Evolutionary conservation across 2,329 filamentous ascomycete species (phyloP).

Genomic region (Leptographium radiaticola): DNA sequence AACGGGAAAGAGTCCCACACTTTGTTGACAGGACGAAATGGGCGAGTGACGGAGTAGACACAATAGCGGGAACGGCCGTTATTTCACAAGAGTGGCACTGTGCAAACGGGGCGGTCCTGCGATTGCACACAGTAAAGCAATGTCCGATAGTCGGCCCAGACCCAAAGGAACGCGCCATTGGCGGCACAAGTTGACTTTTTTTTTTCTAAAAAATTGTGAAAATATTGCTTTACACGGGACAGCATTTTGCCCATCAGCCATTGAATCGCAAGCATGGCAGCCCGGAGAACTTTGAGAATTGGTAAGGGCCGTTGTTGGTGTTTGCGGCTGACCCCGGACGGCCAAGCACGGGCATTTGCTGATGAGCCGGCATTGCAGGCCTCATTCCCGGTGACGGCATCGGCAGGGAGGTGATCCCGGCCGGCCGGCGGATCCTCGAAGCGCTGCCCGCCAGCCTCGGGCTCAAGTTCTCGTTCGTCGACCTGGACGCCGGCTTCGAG

Average conservation of each 20-base stretch:
- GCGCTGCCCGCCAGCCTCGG: constrained; percentile 81
- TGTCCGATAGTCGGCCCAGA: constrained; percentile 9
- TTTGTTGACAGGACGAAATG: not conserved
- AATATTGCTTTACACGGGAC: not conserved
- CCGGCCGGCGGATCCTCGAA: constrained; percentile 83
- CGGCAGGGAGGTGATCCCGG: constrained; percentile 94
- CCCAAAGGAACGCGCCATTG: constrained; percentile 6
- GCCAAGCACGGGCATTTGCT: not conserved
- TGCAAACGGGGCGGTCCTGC: too few species aligned
- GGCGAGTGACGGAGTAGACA: not conserved
- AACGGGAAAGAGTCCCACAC: not conserved
- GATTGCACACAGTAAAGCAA: too few species aligned
- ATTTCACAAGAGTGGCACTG: too few species aligned
- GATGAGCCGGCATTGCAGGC: constrained; percentile 34
- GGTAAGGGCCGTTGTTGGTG: constrained; percentile 30
- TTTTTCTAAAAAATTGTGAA: not conserved
- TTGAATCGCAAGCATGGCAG: constrained; percentile 37
- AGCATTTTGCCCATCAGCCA: constrained; percentile 12
- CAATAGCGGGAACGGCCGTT: not conserved
- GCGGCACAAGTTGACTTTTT: not conserved
- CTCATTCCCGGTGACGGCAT: constrained; percentile 98
- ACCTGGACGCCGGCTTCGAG: constrained; percentile 87
- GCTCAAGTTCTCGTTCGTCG: constrained; percentile 86
- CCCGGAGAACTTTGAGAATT: constrained; percentile 48
- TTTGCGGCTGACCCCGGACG: not conserved